Conservation (phyloP, 2,329 filamentous ascomycete species). For the Apiospora saccharicola region DNA sequence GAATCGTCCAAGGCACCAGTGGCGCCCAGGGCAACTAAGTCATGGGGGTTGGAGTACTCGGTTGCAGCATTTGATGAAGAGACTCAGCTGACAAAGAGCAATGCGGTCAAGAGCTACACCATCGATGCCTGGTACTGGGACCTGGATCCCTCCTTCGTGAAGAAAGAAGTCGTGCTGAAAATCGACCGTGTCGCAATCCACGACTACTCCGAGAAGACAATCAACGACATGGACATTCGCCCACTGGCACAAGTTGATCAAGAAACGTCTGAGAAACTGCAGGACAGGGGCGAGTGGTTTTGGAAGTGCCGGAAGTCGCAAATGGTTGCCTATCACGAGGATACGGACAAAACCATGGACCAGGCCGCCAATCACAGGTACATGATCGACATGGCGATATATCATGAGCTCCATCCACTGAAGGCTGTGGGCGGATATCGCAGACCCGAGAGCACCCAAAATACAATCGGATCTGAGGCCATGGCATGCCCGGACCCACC, state of each 20-base stretch:
- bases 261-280: background rate
- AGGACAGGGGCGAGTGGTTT: conserved; percentile 4
- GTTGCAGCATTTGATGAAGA: background rate
- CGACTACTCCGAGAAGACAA: background rate
- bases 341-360: background rate
- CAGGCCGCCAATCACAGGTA: background rate
- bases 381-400: background rate
- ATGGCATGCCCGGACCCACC: background rate
- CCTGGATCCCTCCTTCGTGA: background rate
- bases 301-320: conserved; percentile 7
- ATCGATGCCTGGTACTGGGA: conserved; percentile 11
- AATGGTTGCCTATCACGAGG: background rate
- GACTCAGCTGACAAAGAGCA: background rate
- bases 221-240: conserved; percentile 4
- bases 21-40: background rate
- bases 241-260: background rate
- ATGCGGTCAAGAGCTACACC: background rate
- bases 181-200: background rate
- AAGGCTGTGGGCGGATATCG: background rate
- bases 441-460: background rate
- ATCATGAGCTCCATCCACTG: background rate
- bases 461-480: background rate
- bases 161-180: background rate
- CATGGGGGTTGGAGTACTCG: background rate
- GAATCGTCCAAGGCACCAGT: background rate